Conservation (phyloP, 164 flowering plant species). For the Magnolia changhungtana region DNA sequence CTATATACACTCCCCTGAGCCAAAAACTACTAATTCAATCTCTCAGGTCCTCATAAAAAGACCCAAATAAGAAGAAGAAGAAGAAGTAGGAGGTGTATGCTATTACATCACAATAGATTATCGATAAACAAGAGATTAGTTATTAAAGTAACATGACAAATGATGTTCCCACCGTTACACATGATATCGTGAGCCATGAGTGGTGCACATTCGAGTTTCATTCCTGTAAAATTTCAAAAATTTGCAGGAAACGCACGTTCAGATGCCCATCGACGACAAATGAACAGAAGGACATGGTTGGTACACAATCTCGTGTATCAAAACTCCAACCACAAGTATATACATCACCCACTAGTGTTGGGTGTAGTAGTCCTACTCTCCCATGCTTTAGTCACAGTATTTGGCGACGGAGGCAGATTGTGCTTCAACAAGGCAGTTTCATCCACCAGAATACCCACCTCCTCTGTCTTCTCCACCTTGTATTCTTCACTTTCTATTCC, state of each 20-base stretch:
- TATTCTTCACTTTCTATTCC: constrained; percentile 27
- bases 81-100: too few relatives aligned
- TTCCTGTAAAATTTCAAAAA: background rate
- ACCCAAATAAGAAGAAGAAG: too few relatives aligned
- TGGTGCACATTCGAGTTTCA: background rate
- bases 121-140: too few relatives aligned
- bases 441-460: constrained; percentile 30
- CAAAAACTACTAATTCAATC: background rate
- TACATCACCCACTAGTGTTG: constrained; percentile 10
- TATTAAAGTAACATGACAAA: background rate
- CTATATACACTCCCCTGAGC: background rate
- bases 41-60: background rate
- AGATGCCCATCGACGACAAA: background rate
- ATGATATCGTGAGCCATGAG: background rate
- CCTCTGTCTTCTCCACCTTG: constrained; percentile 25
- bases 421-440: constrained; percentile 38
- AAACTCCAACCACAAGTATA: background rate
- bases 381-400: constrained; percentile 34
- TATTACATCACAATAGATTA: too few relatives aligned
- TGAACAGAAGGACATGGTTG: background rate
- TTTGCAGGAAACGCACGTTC: background rate
- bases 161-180: background rate
- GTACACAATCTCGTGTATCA: background rate
- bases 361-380: constrained; percentile 22
- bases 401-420: constrained; percentile 38